phyloP scores from a whole-genome alignment of 2,329 filamentous ascomycete genomes.

The Dissoconium aciculare region DNA sequence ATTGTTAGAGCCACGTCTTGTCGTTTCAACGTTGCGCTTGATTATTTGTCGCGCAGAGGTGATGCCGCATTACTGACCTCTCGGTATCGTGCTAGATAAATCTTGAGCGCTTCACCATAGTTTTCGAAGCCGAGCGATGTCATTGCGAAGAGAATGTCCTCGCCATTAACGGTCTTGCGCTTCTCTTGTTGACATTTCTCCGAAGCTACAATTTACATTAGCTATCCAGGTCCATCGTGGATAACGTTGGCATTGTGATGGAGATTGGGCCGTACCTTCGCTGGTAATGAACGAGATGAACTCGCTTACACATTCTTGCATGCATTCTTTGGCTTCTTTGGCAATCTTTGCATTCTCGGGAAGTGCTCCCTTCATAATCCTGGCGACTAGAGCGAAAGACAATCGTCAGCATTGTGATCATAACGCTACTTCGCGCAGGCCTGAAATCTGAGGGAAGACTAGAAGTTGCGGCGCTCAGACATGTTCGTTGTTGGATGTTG shows the following conservation, averaged over 20 bases:
- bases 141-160: constrained; percentile 98
- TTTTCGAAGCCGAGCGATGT: constrained; percentile 98
- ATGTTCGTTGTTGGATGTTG: too few species aligned
- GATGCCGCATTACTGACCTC: constrained; percentile 54
- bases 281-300: constrained; percentile 99
- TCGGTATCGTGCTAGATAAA: constrained; percentile 92
- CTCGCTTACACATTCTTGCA: constrained; percentile 99
- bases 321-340: constrained; percentile 98
- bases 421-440: too few species aligned
- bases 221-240: not conserved
- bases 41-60: not conserved
- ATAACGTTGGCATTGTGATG: not conserved
- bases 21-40: too few species aligned
- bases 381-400: constrained; percentile 88
- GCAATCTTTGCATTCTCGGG: constrained; percentile 94
- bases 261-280: constrained; percentile 55
- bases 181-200: constrained; percentile 99
- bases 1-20: constrained; percentile 15
- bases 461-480: too few species aligned
- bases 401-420: constrained; percentile 79
- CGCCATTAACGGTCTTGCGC: constrained; percentile 96
- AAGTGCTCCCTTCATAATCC: constrained; percentile 96
- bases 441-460: too few species aligned
- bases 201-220: constrained; percentile 48
- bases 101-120: constrained; percentile 94